Percentiles rank a stretch among this genome's conserved stretches.
Evolutionary conservation across 1,284 basidiomycete species (phyloP).

Genomic region (Cutaneotrichosporon arboriforme): DNA sequence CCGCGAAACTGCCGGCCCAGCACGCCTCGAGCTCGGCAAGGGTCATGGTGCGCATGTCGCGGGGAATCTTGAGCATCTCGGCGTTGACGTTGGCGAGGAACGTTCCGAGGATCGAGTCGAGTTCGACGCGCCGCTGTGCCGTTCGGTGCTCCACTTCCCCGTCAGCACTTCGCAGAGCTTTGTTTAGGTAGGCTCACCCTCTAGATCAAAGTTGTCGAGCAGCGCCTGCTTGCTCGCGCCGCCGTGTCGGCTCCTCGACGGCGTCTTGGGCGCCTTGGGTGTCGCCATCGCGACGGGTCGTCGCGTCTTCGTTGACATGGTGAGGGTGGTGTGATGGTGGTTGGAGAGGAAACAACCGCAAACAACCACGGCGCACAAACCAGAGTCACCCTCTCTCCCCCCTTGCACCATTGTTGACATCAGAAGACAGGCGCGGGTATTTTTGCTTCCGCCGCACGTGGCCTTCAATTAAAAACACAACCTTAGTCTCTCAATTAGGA

Average conservation of each 20-base stretch:
- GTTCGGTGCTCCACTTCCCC: constrained; percentile 8
- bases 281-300: constrained; percentile 12
- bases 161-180: no score
- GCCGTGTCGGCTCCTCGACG: constrained; percentile 21
- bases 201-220: constrained; percentile 48
- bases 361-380: no score
- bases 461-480: not conserved
- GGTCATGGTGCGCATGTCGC: constrained; percentile 39
- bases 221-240: constrained; percentile 30
- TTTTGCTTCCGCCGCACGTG: not conserved
- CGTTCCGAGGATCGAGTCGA: constrained; percentile 33
- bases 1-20: constrained; percentile 44
- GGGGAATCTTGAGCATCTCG: constrained; percentile 44
- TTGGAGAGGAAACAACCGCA: not conserved
- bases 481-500: no score
- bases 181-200: constrained; percentile 38
- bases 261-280: constrained; percentile 17
- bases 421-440: constrained; percentile 1
- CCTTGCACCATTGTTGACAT: not conserved
- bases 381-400: no score
- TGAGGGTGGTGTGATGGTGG: not conserved
- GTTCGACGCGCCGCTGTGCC: constrained; percentile 9
- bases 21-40: constrained; percentile 39
- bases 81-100: constrained; percentile 42
- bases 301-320: constrained; percentile 21